These are phyloP conservation scores for Linnemannia exigua DNA, from an alignment of 192 early-diverging fungal genomes.

Conservation along the genomic window DNA sequence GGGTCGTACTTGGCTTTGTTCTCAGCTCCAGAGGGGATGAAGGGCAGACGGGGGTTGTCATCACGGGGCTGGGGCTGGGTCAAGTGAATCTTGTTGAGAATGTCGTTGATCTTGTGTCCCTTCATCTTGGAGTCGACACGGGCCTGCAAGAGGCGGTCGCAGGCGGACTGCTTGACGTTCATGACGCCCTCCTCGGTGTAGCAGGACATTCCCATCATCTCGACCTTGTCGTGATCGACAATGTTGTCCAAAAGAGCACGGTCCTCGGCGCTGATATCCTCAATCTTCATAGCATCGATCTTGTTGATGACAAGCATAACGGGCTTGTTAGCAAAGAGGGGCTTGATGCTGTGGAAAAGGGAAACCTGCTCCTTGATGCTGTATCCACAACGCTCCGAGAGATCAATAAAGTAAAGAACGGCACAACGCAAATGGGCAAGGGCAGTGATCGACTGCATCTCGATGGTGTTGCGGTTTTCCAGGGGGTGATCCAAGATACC, in stretches of 20 bases:
- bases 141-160: slow-evolving; percentile 90
- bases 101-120: slow-evolving; percentile 86
- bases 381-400: slow-evolving; percentile 98
- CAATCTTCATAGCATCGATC: slow-evolving; percentile 87
- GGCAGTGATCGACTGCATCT: slow-evolving; percentile 99
- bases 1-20: slow-evolving; percentile 79
- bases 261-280: slow-evolving; percentile 79
- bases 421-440: slow-evolving; percentile 95
- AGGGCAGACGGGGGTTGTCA: slow-evolving; percentile 80
- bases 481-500: slow-evolving; percentile 99
- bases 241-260: slow-evolving; percentile 81
- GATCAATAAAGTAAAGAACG: slow-evolving; percentile 97
- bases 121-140: slow-evolving; percentile 96
- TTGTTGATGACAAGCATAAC: slow-evolving; percentile 95
- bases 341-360: slow-evolving; percentile 88
- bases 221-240: slow-evolving; percentile 71
- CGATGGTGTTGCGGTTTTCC: slow-evolving; percentile 98
- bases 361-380: slow-evolving; percentile 84
- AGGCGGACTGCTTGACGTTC: slow-evolving; percentile 91
- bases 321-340: slow-evolving; percentile 98
- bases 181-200: slow-evolving; percentile 96
- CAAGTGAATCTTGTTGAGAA: slow-evolving; percentile 96
- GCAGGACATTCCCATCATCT: slow-evolving; percentile 85
- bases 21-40: slow-evolving; percentile 82
- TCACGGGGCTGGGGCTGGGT: slow-evolving; percentile 91